These are phyloP conservation scores for Aspergillus sp. DNA, from an alignment of 2,329 filamentous ascomycete genomes.

Conservation along the genomic window DNA sequence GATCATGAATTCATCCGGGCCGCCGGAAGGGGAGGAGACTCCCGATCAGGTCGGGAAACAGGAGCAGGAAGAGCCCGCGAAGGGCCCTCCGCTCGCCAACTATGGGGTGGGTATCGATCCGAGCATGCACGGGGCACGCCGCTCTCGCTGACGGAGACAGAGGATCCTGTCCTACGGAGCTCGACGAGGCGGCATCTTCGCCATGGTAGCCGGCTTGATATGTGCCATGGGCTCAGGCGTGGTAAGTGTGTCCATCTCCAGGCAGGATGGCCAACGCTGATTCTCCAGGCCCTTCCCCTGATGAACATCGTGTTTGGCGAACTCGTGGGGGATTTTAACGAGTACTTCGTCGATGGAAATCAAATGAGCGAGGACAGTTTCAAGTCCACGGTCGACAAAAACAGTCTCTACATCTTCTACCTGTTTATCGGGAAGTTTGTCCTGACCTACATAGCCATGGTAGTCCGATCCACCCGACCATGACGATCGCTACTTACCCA, in stretches of 20 bases:
- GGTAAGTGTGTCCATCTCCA: slow-evolving; percentile 14
- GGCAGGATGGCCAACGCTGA: neutral
- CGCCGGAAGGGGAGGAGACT: neutral
- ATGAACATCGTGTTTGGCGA: slow-evolving; percentile 62
- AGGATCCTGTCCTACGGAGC: slow-evolving; percentile 18
- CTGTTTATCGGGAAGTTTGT: slow-evolving; percentile 57
- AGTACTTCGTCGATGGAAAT: slow-evolving; percentile 51
- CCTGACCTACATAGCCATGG: slow-evolving; percentile 55
- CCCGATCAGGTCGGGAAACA: neutral
- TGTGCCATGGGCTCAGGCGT: slow-evolving; percentile 26
- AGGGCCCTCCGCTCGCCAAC: neutral
- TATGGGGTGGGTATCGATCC: neutral
- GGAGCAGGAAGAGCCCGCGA: neutral
- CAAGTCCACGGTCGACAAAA: slow-evolving; percentile 48
- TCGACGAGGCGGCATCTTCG: slow-evolving; percentile 13
- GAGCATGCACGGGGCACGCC: neutral
- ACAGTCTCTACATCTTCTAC: slow-evolving; percentile 55
- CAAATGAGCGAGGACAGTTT: slow-evolving; percentile 49
- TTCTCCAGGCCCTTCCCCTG: slow-evolving; percentile 39
- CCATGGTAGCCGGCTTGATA: slow-evolving; percentile 10
- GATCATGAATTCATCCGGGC: neutral
- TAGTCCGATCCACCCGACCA: slow-evolving; percentile 21
- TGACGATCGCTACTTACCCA: slow-evolving; percentile 4
- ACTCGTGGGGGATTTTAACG: slow-evolving; percentile 56
- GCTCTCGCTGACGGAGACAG: neutral